These are phyloP conservation scores for Tuber microsphaerosporum DNA, from an alignment of 495 filamentous ascomycete species.

Conservation along the genomic window DNA sequence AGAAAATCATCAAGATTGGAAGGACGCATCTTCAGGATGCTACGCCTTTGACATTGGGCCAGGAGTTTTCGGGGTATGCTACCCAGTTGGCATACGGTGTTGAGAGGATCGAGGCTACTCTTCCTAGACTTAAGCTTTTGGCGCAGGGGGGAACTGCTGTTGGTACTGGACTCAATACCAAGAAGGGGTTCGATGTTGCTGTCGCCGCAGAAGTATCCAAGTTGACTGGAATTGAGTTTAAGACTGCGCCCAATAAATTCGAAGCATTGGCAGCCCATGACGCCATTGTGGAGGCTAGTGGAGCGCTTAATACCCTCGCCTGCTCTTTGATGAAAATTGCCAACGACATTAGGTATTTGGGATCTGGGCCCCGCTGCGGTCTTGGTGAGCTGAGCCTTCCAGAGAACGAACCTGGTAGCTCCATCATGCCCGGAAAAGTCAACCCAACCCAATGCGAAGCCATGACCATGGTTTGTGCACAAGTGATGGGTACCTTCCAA, in stretches of 20 bases:
- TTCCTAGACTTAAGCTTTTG: slow-evolving; percentile 77
- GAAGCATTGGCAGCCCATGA: slow-evolving; percentile 97
- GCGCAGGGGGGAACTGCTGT: slow-evolving; percentile 97
- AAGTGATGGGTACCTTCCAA: slow-evolving; percentile 69
- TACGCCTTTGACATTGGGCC: slow-evolving; percentile 88
- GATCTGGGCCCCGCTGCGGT: slow-evolving; percentile 90
- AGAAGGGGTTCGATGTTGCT: slow-evolving; percentile 86
- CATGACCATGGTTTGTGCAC: slow-evolving; percentile 92
- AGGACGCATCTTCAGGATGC: slow-evolving; percentile 97
- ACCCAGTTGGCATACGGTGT: slow-evolving; percentile 86
- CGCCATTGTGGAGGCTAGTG: slow-evolving; percentile 86
- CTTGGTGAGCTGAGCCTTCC: slow-evolving; percentile 86
- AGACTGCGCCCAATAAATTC: slow-evolving; percentile 98
- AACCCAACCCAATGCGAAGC: slow-evolving; percentile 98
- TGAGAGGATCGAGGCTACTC: slow-evolving; percentile 70
- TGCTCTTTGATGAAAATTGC: slow-evolving; percentile 95
- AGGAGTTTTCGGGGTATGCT: slow-evolving; percentile 97
- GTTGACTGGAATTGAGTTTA: slow-evolving; percentile 87
- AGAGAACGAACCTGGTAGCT: slow-evolving; percentile 94
- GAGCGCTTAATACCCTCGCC: slow-evolving; percentile 88
- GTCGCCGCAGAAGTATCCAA: slow-evolving; percentile 84
- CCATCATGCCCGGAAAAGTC: slow-evolving; percentile 99
- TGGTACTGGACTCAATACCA: slow-evolving; percentile 95
- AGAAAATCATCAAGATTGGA: slow-evolving; percentile 95
- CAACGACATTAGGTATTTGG: slow-evolving; percentile 94